Evolutionary conservation across 257 asterid species (phyloP).

Genomic region (Cordia subcordata): DNA sequence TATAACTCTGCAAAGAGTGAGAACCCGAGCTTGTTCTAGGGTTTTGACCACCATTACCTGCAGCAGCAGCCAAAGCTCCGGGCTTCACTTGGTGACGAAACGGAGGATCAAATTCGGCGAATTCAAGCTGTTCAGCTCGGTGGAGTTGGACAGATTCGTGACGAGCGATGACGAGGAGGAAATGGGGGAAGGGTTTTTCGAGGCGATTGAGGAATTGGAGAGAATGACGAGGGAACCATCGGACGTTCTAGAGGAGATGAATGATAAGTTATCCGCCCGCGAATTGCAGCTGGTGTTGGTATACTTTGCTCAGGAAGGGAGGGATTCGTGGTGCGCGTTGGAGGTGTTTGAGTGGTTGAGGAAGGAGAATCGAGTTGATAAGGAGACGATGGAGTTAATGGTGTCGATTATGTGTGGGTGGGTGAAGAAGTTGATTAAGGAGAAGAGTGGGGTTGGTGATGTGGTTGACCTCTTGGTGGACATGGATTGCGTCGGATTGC

Average conservation of each 20-base stretch:
- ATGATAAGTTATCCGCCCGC: slow-evolving; percentile 63
- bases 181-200: slow-evolving; percentile 87
- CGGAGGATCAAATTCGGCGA: slow-evolving; percentile 15
- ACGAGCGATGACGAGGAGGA: slow-evolving; percentile 81
- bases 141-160: slow-evolving; percentile 59
- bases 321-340: slow-evolving; percentile 96
- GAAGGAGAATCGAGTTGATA: slow-evolving; percentile 89
- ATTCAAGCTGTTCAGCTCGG: slow-evolving; percentile 45
- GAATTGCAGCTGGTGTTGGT: slow-evolving; percentile 86
- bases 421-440: slow-evolving; percentile 81
- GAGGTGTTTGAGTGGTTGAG: slow-evolving; percentile 97
- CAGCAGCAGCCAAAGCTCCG: slow-evolving; percentile 1
- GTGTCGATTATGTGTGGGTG: slow-evolving; percentile 92
- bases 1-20: not conserved
- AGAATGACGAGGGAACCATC: slow-evolving; percentile 94
- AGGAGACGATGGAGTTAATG: slow-evolving; percentile 96
- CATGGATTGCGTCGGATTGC: slow-evolving; percentile 91
- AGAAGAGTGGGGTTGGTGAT: slow-evolving; percentile 53
- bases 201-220: slow-evolving; percentile 90
- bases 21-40: slow-evolving; percentile 7
- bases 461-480: slow-evolving; percentile 88
- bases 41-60: not conserved
- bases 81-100: slow-evolving; percentile 3
- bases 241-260: slow-evolving; percentile 91
- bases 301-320: slow-evolving; percentile 89